Base-by-base conservation (phyloP, 2,329 filamentous ascomycete species). In the Bipolaris bicolor region DNA sequence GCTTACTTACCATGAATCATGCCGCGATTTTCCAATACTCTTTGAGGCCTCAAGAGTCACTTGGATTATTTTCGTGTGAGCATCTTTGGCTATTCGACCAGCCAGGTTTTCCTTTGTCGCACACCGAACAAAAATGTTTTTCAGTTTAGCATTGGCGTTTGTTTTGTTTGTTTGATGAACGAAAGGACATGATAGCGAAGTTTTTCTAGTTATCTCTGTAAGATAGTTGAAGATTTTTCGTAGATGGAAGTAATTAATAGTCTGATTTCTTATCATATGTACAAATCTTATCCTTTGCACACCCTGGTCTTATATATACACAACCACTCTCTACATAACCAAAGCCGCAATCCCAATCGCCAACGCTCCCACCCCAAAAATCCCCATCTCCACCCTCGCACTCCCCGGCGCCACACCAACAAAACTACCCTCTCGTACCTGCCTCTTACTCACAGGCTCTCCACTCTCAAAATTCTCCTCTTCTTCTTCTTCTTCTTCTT, bases 41-140 rank as follows among this genome's bases (percentile, higher is more conserved):
- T 54, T 49, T 49, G 43, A 55, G 56, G 49, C 49, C 34, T 49
- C 51, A 18, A 43, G 46, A 51, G 24, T 13, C 16, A 22, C 15
- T 48, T 34, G 26, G 45, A 37, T 43, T 13, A 31, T 7, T 24
- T 29, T 49, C 44, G 53, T 48, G 57, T 52, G 47, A 31, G 57
- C 60, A 59, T 63, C 61, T 65, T 63, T 65, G 63, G 63, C 63
- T 65, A 41, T 41, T 31, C 40, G 61, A 48, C 55, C 58, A 65
- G 61, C 62, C 62, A 43, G 62, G 58, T 65, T 65, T 65, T 65
- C 61, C 46, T 65, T 56, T 65, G 62, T 59, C 47, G 55, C 55
- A 58, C 51, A 58, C 44, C 37, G 33, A 31, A 29, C 29, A 49
- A 49, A 31, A 20, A n/a, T 50, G 46, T 31, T 36, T 34, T 49